phyloP scores from a whole-genome alignment of 148 eudicot species.

The Arctostaphylos glauca region DNA sequence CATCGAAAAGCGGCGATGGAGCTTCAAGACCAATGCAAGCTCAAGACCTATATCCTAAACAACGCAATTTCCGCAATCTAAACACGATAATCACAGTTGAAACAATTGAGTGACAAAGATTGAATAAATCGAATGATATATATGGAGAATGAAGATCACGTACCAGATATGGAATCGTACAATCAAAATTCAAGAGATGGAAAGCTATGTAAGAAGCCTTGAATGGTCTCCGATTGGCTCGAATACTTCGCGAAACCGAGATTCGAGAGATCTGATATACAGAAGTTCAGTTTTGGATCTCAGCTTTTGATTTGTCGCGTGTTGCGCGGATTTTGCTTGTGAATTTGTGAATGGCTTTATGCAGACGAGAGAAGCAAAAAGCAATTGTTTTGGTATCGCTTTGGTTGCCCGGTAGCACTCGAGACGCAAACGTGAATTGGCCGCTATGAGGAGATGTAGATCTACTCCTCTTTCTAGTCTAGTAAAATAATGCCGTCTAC shows the following conservation, averaged over 20 bases:
- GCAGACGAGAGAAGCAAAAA: not conserved
- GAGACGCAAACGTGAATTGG: not conserved
- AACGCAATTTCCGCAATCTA: not conserved
- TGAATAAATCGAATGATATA: not conserved
- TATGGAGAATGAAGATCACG: not conserved
- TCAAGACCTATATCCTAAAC: not conserved
- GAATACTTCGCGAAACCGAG: slow-evolving; percentile 2
- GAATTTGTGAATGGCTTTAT: not conserved
- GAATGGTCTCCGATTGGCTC: not conserved
- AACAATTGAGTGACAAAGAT: not conserved
- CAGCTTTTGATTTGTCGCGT: slow-evolving; percentile 2
- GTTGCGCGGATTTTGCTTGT: not conserved
- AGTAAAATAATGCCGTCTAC: not conserved
- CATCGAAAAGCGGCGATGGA: not conserved
- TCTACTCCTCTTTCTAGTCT: not conserved
- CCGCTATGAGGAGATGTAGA: not conserved
- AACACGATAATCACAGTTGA: not conserved
- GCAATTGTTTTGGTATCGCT: not conserved
- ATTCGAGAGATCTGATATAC: slow-evolving; percentile 5
- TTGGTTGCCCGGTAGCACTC: not conserved
- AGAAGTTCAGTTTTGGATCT: not conserved
- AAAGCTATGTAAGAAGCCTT: not conserved
- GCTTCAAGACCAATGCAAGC: slow-evolving; percentile 8
- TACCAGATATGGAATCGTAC: not conserved
- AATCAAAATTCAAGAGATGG: not conserved